A percentile compares a stretch with the other conserved stretches of the same genome.
Conservation (phyloP, 2,329 filamentous ascomycete species). For the Colletotrichum somersetense region DNA sequence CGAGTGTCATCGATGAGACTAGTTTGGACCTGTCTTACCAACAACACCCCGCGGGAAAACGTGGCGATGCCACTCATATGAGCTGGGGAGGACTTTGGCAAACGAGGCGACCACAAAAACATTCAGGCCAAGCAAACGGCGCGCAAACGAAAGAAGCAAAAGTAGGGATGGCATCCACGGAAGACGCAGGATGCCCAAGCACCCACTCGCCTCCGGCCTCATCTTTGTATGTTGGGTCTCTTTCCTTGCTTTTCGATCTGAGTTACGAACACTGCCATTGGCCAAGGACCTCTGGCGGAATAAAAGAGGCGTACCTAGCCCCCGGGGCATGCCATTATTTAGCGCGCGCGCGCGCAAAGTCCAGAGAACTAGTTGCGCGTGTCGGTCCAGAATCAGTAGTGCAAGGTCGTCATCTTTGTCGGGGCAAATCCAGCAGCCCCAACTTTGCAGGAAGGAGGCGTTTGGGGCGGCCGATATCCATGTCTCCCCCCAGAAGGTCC, state of each 20-base stretch:
- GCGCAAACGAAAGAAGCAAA: conserved; percentile 8
- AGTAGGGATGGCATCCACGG: neutral
- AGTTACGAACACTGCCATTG: conserved; percentile 22
- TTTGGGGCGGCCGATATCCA: neutral
- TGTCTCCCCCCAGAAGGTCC: neutral
- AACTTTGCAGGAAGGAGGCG: conserved; percentile 3
- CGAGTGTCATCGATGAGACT: neutral
- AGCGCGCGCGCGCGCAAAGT: neutral
- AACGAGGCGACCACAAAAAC: conserved; percentile 14
- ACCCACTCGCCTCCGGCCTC: conserved; percentile 17
- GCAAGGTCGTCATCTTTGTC: neutral
- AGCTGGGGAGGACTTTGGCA: neutral
- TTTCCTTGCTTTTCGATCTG: conserved; percentile 13
- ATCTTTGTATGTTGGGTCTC: neutral
- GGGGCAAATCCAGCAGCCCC: neutral
- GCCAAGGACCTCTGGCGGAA: neutral
- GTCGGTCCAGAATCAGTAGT: neutral
- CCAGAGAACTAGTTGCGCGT: neutral
- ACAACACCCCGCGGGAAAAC: neutral
- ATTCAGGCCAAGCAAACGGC: conserved; percentile 3
- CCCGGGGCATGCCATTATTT: conserved; percentile 1
- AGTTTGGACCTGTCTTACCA: neutral
- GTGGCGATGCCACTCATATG: no score
- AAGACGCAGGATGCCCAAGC: neutral
- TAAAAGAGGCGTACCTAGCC: neutral